Percentiles rank a stretch among this genome's conserved stretches.
Conservation (phyloP, 2,329 filamentous ascomycete genomes). For the Beauveria sp. region DNA sequence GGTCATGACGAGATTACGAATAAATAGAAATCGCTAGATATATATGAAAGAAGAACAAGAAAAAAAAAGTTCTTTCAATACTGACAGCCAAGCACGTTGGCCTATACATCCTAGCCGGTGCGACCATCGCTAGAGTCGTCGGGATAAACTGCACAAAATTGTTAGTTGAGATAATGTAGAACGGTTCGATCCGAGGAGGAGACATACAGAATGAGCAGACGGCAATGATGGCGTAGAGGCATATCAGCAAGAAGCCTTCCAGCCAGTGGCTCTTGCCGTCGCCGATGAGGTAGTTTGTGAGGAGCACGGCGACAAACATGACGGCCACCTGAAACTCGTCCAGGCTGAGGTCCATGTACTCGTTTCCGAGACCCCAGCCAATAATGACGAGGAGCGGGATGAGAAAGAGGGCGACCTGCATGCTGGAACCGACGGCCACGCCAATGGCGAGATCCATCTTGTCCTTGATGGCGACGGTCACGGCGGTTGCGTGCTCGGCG, state of each 20-base stretch:
- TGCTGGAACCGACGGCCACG: conserved; percentile 71
- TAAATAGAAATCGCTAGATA: background rate
- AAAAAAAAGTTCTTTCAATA: too few species aligned
- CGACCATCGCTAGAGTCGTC: background rate
- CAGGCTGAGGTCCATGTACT: conserved; percentile 75
- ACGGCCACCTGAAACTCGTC: conserved; percentile 84
- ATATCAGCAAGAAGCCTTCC: conserved; percentile 68
- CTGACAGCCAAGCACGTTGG: background rate
- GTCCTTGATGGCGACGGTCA: conserved; percentile 73
- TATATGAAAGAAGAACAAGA: background rate
- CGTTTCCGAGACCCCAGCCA: conserved; percentile 65
- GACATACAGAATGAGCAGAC: conserved; percentile 55
- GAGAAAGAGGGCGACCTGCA: conserved; percentile 73
- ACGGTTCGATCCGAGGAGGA: background rate
- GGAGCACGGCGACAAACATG: conserved; percentile 73
- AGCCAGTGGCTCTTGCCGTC: conserved; percentile 80
- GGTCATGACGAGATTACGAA: background rate
- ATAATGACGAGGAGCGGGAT: conserved; percentile 71
- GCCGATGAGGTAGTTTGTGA: conserved; percentile 79
- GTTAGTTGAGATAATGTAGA: background rate
- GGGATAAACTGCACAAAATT: background rate
- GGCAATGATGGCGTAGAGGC: conserved; percentile 73
- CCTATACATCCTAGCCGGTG: background rate
- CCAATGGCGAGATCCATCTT: conserved; percentile 81
- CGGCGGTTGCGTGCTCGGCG: conserved; percentile 73